Base-by-base conservation (phyloP, 169 alveolate species). In the Neospora caninum region DNA sequence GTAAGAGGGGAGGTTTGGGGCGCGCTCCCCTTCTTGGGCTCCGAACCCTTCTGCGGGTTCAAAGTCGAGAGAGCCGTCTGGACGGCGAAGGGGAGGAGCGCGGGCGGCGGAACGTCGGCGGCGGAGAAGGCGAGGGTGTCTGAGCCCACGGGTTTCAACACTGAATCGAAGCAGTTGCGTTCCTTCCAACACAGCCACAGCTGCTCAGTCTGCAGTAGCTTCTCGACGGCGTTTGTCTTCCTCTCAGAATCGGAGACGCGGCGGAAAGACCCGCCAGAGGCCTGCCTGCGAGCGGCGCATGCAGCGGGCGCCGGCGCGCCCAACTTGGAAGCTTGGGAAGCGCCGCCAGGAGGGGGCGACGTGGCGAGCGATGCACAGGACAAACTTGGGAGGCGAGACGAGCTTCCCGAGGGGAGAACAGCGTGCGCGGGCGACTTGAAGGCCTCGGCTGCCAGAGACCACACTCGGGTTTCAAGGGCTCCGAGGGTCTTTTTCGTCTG, bases 191-290 rank as follows among this genome's bases (percentile, higher is more conserved):
- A 38, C 34, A 82, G 54, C 89, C 89, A 82, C 67, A 82, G 64
- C 13, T 82, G 89, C 89, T 82, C 89, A 0, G 89, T 82, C 13
- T 82, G 89, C 67, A 82, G 89, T 1, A 82, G 89, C 67, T 82
- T 38, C 89, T 82, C 89, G 0, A 42, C 41, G 34, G 67, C 39
- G 89, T 25, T 82, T 4, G 18, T 0, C 45, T 16, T 67, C 25
- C 25, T 25, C 69, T 42, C 89, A 10, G 45, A 7, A 36, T 78
- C 86, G 45, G 27, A 7, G 22, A 13, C 58, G 58, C 42, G 82
- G 82, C 7, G 16, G 82, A 69, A 6, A 20, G 7, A 9, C 82
- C 42, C 22, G 16, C 42, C 34, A 4, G 38, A 6, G 18, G 82
- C 22, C 82, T 31, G 34, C 13, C 82, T 69, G 34, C 42, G 22